phyloP scores from a whole-genome alignment of 1,139 yeast genomes.

The Debaryomyces udenii region DNA sequence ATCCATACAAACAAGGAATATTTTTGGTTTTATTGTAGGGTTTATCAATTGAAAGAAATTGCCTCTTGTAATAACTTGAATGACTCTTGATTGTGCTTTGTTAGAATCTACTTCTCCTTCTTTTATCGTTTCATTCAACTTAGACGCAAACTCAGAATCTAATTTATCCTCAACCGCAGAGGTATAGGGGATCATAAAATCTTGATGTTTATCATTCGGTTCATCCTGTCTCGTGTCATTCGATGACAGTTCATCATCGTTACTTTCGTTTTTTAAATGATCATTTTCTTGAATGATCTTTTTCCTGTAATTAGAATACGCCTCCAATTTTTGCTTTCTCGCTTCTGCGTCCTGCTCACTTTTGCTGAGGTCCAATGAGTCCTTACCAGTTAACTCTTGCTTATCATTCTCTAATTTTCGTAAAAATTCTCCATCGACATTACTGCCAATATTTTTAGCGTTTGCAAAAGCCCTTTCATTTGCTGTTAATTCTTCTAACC shows the following conservation, averaged over 20 bases:
- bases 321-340: slow-evolving; percentile 48
- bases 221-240: slow-evolving; percentile 10
- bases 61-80: slow-evolving; percentile 74
- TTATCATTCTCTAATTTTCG: slow-evolving; percentile 43
- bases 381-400: slow-evolving; percentile 50
- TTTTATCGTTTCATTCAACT: slow-evolving; percentile 59
- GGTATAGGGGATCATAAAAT: slow-evolving; percentile 64
- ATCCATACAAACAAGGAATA: slow-evolving; percentile 78
- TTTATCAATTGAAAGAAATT: slow-evolving; percentile 59
- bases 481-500: slow-evolving; percentile 60
- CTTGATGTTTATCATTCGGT: slow-evolving; percentile 22
- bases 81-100: slow-evolving; percentile 54
- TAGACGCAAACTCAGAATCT: slow-evolving; percentile 65
- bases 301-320: slow-evolving; percentile 53
- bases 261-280: slow-evolving; percentile 8
- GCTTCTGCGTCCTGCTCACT: slow-evolving; percentile 52
- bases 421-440: slow-evolving; percentile 47
- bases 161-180: slow-evolving; percentile 70
- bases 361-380: slow-evolving; percentile 35
- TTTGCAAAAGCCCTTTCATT: slow-evolving; percentile 63
- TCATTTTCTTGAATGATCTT: slow-evolving; percentile 53
- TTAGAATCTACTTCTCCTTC: slow-evolving; percentile 67
- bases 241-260: slow-evolving; percentile 4
- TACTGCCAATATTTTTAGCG: slow-evolving; percentile 54
- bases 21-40: slow-evolving; percentile 59